A percentile compares a stretch with the other conserved stretches of the same genome.
These are phyloP conservation scores for Epichloe sylvatica DNA, from an alignment of 2,329 filamentous ascomycete species.

Conservation along the genomic window DNA sequence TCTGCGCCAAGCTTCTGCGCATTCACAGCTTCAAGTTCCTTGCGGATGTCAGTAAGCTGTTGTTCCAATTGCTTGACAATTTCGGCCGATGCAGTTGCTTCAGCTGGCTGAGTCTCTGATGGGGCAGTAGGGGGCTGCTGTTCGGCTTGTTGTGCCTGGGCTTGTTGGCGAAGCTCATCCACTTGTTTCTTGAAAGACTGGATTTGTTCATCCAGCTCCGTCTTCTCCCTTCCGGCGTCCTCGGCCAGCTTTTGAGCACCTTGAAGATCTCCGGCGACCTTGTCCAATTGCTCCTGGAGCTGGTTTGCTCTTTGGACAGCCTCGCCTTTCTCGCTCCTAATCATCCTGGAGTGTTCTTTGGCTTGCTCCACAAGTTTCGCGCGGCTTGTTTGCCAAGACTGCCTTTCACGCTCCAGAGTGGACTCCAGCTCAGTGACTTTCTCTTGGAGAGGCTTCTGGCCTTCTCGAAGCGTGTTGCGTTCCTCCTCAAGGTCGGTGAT, in stretches of 20 bases:
- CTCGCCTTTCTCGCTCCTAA: conserved; percentile 41
- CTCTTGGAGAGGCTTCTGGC: conserved; percentile 36
- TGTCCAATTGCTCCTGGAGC: conserved; percentile 35
- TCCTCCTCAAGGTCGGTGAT: conserved; percentile 54
- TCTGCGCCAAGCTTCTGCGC: conserved; percentile 58
- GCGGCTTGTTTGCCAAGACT: conserved; percentile 37
- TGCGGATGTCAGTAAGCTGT: conserved; percentile 33
- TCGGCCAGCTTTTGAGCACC: conserved; percentile 27
- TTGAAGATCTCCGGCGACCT: conserved; percentile 40
- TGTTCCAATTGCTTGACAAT: conserved; percentile 33
- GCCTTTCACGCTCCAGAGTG: conserved; percentile 39
- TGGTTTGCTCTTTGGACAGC: conserved; percentile 36
- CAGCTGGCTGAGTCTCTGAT: conserved; percentile 11
- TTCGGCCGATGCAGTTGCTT: conserved; percentile 30
- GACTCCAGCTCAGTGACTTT: conserved; percentile 39
- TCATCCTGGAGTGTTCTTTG: conserved; percentile 43
- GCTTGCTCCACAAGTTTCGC: conserved; percentile 46
- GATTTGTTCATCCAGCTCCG: conserved; percentile 29
- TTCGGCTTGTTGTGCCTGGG: conserved; percentile 10
- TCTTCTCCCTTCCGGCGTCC: conserved; percentile 18
- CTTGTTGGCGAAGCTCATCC: conserved; percentile 24
- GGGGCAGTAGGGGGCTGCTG: conserved; percentile 14
- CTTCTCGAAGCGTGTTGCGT: conserved; percentile 40
- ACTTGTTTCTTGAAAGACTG: conserved; percentile 29
- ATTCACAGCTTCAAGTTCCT: conserved; percentile 51